Percentiles rank a stretch among this genome's conserved stretches.
Evolutionary conservation across 2,329 filamentous ascomycete genomes (phyloP).

Genomic region (Thelonectria olida): DNA sequence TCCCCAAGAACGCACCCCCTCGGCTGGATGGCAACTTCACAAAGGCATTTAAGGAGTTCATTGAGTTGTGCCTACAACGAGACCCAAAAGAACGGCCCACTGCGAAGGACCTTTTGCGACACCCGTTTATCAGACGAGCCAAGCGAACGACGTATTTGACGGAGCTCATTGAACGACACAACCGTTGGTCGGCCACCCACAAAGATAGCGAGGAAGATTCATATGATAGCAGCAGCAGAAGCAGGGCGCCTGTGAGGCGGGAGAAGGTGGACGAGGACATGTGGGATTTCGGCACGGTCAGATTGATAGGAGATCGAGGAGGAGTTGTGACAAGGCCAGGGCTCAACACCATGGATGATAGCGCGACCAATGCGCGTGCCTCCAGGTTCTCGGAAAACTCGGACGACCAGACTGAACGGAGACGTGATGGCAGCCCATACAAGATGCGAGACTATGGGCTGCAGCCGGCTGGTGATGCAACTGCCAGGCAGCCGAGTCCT

Average conservation of each 20-base stretch:
- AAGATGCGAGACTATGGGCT: constrained; percentile 59
- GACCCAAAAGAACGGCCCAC: constrained; percentile 90
- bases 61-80: constrained; percentile 84
- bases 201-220: constrained; percentile 75
- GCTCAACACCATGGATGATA: constrained; percentile 79
- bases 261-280: constrained; percentile 78
- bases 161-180: constrained; percentile 91
- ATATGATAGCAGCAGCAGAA: constrained; percentile 64
- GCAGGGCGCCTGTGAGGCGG: constrained; percentile 63
- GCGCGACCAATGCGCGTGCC: constrained; percentile 79
- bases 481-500: constrained; percentile 67
- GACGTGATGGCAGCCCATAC: constrained; percentile 60
- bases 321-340: constrained; percentile 65
- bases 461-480: constrained; percentile 53
- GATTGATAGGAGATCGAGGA: constrained; percentile 76
- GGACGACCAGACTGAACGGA: constrained; percentile 62
- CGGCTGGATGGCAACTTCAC: constrained; percentile 83
- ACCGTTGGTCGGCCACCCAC: constrained; percentile 85
- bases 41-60: constrained; percentile 84
- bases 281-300: constrained; percentile 98
- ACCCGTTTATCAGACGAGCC: constrained; percentile 88
- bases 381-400: constrained; percentile 59
- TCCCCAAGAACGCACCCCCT: constrained; percentile 92
- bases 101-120: constrained; percentile 86
- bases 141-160: constrained; percentile 98